phyloP scores from a whole-genome alignment of 768 basidiomycete genomes.

The Mycena alexandri region DNA sequence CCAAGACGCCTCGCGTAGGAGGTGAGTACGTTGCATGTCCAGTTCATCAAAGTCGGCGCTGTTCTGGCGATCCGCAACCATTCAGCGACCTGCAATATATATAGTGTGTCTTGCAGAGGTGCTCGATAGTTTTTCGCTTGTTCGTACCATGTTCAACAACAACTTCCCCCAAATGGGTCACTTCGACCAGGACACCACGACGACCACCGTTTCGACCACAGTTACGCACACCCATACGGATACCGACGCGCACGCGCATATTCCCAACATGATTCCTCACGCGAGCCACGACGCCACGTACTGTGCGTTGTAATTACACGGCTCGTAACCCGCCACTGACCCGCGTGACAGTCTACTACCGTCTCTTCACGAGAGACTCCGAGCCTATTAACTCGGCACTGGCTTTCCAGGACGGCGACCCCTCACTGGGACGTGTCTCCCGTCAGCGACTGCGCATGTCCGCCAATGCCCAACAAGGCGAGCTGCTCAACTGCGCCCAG shows the following conservation, averaged over 20 bases:
- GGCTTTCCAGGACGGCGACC: constrained; percentile 19
- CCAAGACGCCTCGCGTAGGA: constrained; percentile 12
- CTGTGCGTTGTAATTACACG: constrained; percentile 15
- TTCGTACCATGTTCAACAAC: constrained; percentile 17
- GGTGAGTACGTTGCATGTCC: constrained; percentile 3
- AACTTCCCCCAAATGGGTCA: constrained; percentile 13
- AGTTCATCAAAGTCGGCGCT: constrained; percentile 3
- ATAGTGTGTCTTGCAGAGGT: constrained; percentile 2
- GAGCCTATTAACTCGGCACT: constrained; percentile 21
- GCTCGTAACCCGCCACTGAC: constrained; percentile 13
- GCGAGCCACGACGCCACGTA: constrained; percentile 14
- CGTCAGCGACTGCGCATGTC: constrained; percentile 21
- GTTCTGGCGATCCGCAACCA: constrained; percentile 8
- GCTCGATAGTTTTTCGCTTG: constrained; percentile 7
- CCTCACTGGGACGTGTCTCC: constrained; percentile 19
- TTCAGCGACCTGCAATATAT: constrained; percentile 8
- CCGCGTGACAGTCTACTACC: constrained; percentile 20
- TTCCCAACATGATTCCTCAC: constrained; percentile 8
- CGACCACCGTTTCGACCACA: constrained; percentile 18
- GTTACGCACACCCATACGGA: constrained; percentile 21
- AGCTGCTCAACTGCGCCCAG: constrained; percentile 20
- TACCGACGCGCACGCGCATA: constrained; percentile 15
- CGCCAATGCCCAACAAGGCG: constrained; percentile 6
- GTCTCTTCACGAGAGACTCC: constrained; percentile 16
- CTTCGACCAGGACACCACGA: constrained; percentile 19